These are phyloP conservation scores for Collybia nuda DNA, from an alignment of 768 basidiomycete genomes.

Conservation along the genomic window DNA sequence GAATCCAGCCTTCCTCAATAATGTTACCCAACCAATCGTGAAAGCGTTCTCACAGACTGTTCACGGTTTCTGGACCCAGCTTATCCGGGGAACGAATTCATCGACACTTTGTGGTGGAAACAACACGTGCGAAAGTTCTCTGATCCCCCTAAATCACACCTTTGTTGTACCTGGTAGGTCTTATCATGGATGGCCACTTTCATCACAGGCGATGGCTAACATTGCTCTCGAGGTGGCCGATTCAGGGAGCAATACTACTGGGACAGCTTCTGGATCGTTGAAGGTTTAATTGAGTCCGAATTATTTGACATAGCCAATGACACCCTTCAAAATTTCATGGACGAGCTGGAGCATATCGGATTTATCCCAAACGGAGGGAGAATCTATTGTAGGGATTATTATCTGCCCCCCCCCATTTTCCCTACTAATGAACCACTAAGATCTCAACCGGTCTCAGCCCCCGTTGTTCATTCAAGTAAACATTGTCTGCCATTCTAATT, in stretches of 20 bases:
- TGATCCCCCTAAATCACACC: background rate
- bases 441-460: slow-evolving; percentile 90
- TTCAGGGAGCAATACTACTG: slow-evolving; percentile 83
- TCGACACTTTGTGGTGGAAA: slow-evolving; percentile 58
- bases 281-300: slow-evolving; percentile 82
- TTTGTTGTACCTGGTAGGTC: background rate
- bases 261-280: slow-evolving; percentile 82
- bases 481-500: background rate
- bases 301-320: slow-evolving; percentile 71
- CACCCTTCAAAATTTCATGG: slow-evolving; percentile 93
- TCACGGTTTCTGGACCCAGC: background rate
- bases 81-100: slow-evolving; percentile 8
- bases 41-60: background rate
- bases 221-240: slow-evolving; percentile 45
- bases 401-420: background rate
- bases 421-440: slow-evolving; percentile 28
- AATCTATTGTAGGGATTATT: slow-evolving; percentile 67
- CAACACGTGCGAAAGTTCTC: background rate
- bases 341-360: slow-evolving; percentile 78
- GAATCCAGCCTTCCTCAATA: slow-evolving; percentile 62
- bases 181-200: background rate
- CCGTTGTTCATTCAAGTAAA: slow-evolving; percentile 81
- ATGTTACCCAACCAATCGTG: background rate
- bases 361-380: slow-evolving; percentile 96
- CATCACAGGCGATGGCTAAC: background rate